Conservation (phyloP, 768 basidiomycete genomes). For the Boletus sp. region DNA sequence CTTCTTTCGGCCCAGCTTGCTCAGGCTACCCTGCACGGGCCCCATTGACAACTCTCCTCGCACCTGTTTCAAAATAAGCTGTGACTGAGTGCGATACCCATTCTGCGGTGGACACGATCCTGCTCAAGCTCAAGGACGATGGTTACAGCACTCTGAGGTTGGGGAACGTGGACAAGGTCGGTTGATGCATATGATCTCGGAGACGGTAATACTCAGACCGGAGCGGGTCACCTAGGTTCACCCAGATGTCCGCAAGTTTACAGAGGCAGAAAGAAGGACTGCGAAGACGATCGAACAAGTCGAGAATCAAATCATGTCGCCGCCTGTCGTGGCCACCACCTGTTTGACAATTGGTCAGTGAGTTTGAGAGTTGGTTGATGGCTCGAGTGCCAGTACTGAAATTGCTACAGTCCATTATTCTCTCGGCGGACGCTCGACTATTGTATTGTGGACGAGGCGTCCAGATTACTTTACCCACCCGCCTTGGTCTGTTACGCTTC, state of each 20-base stretch:
- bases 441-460: constrained; percentile 98
- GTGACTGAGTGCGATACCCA: too few relatives aligned
- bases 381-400: constrained; percentile 4
- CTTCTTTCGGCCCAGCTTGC: too few relatives aligned
- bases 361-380: constrained; percentile 31
- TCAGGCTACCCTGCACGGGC: too few relatives aligned
- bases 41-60: too few relatives aligned
- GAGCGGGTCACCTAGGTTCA: constrained; percentile 58
- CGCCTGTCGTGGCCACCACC: constrained; percentile 94
- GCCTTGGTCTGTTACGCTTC: constrained; percentile 87
- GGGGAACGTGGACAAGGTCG: constrained; percentile 90
- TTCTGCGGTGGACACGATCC: constrained; percentile 96
- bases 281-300: constrained; percentile 77
- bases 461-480: constrained; percentile 97
- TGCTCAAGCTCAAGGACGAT: constrained; percentile 71
- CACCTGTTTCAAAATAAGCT: too few relatives aligned
- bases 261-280: constrained; percentile 53
- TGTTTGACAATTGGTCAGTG: constrained; percentile 94
- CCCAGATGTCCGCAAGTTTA: constrained; percentile 71
- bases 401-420: constrained; percentile 68
- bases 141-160: constrained; percentile 79
- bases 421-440: constrained; percentile 85
- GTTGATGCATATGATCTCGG: constrained; percentile 1
- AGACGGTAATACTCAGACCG: background rate
- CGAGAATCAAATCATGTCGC: constrained; percentile 78